Evolutionary conservation across 768 basidiomycete species (phyloP).

Genomic region (Lactarius sp.): DNA sequence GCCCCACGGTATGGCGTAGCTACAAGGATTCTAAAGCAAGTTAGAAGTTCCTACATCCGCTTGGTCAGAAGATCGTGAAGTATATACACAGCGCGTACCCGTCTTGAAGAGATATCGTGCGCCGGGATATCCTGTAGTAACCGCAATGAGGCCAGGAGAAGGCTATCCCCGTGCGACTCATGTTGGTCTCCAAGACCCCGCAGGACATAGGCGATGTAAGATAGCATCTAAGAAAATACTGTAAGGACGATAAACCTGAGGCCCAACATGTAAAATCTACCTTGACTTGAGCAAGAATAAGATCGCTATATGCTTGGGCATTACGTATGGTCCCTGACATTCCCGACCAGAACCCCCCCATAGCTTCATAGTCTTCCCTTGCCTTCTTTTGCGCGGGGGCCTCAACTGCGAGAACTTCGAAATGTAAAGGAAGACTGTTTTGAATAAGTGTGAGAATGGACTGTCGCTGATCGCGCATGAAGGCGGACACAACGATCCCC

Average conservation of each 20-base stretch:
- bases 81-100: slow-evolving; percentile 43
- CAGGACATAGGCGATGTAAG: slow-evolving; percentile 87
- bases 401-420: slow-evolving; percentile 72
- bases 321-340: slow-evolving; percentile 76
- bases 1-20: slow-evolving; percentile 71
- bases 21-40: slow-evolving; percentile 87
- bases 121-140: slow-evolving; percentile 91
- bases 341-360: slow-evolving; percentile 78
- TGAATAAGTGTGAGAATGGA: slow-evolving; percentile 63
- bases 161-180: slow-evolving; percentile 71
- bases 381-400: slow-evolving; percentile 77
- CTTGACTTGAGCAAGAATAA: slow-evolving; percentile 88
- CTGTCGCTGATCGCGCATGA: slow-evolving; percentile 75
- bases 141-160: slow-evolving; percentile 78
- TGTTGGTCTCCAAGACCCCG: slow-evolving; percentile 60
- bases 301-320: slow-evolving; percentile 67
- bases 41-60: slow-evolving; percentile 73
- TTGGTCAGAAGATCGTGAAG: neutral
- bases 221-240: slow-evolving; percentile 64
- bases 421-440: slow-evolving; percentile 68
- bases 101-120: slow-evolving; percentile 75
- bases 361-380: slow-evolving; percentile 72
- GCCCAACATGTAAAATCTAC: slow-evolving; percentile 36
- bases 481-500: slow-evolving; percentile 85
- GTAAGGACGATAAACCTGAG: neutral